phyloP scores from a whole-genome alignment of 2,329 filamentous ascomycete genomes.

The Pyrenochaeta sp. region DNA sequence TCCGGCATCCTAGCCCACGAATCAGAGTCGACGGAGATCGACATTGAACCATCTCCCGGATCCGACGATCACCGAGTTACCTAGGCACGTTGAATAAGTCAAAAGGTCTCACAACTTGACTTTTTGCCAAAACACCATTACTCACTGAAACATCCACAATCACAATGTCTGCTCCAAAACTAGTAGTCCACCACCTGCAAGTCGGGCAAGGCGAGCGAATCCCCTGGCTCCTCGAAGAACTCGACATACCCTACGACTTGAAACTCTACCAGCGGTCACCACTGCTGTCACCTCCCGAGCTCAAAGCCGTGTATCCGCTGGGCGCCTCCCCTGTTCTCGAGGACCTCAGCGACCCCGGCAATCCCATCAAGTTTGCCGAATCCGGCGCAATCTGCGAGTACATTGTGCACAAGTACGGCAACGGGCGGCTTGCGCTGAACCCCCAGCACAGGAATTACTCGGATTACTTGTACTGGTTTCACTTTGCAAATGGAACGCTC shows the following conservation, averaged over 20 bases:
- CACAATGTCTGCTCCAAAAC: slow-evolving; percentile 31
- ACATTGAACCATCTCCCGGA: slow-evolving; percentile 3
- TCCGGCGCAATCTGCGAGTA: slow-evolving; percentile 69
- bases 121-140: background rate
- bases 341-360: slow-evolving; percentile 56
- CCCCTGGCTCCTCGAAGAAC: slow-evolving; percentile 71
- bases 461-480: slow-evolving; percentile 72
- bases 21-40: slow-evolving; percentile 10
- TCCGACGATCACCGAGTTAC: slow-evolving; percentile 14
- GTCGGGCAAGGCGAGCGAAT: slow-evolving; percentile 70
- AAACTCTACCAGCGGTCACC: slow-evolving; percentile 59
- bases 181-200: slow-evolving; percentile 50
- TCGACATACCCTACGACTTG: slow-evolving; percentile 63
- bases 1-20: background rate
- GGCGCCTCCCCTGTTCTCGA: slow-evolving; percentile 69
- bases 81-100: slow-evolving; percentile 1
- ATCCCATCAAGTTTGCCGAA: slow-evolving; percentile 65
- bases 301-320: slow-evolving; percentile 49
- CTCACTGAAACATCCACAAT: background rate
- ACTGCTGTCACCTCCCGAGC: slow-evolving; percentile 45
- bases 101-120: background rate
- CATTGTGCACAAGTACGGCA: slow-evolving; percentile 62
- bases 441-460: slow-evolving; percentile 62
- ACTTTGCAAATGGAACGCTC: slow-evolving; percentile 59
- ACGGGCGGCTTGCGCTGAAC: slow-evolving; percentile 58